Conservation (phyloP, 805 yeast genomes). For the Priceomyces medius region DNA sequence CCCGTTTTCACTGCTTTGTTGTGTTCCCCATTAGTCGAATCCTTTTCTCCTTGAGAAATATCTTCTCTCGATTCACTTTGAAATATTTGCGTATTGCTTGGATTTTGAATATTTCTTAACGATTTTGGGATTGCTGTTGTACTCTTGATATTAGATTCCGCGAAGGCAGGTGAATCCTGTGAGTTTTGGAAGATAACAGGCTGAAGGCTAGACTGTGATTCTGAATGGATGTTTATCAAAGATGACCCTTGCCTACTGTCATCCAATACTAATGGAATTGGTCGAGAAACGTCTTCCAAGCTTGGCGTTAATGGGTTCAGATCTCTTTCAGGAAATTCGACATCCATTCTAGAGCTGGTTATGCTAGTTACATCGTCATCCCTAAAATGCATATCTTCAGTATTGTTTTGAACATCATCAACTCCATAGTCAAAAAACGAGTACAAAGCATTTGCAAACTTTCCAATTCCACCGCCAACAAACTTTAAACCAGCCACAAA, state of each 20-base stretch:
- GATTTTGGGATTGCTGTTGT: conserved; percentile 17
- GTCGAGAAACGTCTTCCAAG: conserved; percentile 3
- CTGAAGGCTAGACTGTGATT: background rate
- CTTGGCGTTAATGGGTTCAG: background rate
- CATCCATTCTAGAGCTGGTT: conserved; percentile 4
- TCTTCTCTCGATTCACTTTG: conserved; percentile 12
- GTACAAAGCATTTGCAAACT: conserved; percentile 30
- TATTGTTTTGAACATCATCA: conserved; percentile 19
- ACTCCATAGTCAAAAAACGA: conserved; percentile 44
- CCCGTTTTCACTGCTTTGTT: background rate
- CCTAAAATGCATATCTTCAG: conserved; percentile 4
- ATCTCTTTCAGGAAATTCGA: conserved; percentile 1
- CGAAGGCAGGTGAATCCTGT: background rate
- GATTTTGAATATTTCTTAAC: conserved; percentile 6
- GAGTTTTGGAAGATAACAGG: background rate
- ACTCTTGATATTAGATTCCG: conserved; percentile 10
- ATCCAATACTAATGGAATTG: conserved; percentile 12
- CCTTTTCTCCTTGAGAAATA: conserved; percentile 5
- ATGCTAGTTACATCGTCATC: conserved; percentile 8
- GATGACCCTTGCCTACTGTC: conserved; percentile 6
- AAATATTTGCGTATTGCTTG: conserved; percentile 18
- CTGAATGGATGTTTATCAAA: conserved; percentile 10
- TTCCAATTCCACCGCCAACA: conserved; percentile 10
- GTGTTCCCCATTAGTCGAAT: conserved; percentile 8
- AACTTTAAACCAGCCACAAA: conserved; percentile 8